Conservation (phyloP, 2,329 filamentous ascomycete genomes). For the Diaporthe australafricana region DNA sequence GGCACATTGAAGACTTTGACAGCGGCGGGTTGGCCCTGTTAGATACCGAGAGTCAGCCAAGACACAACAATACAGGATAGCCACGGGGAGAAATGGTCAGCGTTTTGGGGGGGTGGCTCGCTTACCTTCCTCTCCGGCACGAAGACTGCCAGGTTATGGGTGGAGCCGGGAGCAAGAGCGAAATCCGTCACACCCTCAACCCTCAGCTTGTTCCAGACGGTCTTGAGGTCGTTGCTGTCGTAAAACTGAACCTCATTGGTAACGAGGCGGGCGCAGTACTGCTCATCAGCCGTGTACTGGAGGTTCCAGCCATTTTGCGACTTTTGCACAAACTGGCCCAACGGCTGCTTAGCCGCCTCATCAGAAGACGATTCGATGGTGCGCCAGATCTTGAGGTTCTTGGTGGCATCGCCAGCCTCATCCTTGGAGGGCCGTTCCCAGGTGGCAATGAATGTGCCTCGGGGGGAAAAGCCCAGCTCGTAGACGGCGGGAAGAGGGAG, state of each 20-base stretch:
- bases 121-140: slow-evolving; percentile 92
- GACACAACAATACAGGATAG: not conserved
- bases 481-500: slow-evolving; percentile 87
- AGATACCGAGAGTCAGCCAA: slow-evolving; percentile 34
- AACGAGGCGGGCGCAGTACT: slow-evolving; percentile 90
- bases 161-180: slow-evolving; percentile 88
- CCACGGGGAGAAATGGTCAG: not conserved
- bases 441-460: slow-evolving; percentile 92
- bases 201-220: slow-evolving; percentile 94
- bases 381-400: slow-evolving; percentile 98
- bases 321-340: slow-evolving; percentile 96
- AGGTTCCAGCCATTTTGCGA: slow-evolving; percentile 96
- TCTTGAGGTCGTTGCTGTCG: slow-evolving; percentile 84
- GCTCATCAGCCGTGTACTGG: slow-evolving; percentile 95
- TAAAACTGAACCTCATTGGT: slow-evolving; percentile 99
- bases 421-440: slow-evolving; percentile 96
- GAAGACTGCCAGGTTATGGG: slow-evolving; percentile 93
- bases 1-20: slow-evolving; percentile 97
- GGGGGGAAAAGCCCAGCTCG: slow-evolving; percentile 93
- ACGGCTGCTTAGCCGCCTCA: slow-evolving; percentile 74
- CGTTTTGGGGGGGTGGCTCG: slow-evolving; percentile 23
- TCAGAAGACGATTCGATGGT: slow-evolving; percentile 77
- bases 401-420: slow-evolving; percentile 89
- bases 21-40: slow-evolving; percentile 87
- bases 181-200: slow-evolving; percentile 93